phyloP scores from a whole-genome alignment of 257 asterid genomes.

The Solanum paucissectum region DNA sequence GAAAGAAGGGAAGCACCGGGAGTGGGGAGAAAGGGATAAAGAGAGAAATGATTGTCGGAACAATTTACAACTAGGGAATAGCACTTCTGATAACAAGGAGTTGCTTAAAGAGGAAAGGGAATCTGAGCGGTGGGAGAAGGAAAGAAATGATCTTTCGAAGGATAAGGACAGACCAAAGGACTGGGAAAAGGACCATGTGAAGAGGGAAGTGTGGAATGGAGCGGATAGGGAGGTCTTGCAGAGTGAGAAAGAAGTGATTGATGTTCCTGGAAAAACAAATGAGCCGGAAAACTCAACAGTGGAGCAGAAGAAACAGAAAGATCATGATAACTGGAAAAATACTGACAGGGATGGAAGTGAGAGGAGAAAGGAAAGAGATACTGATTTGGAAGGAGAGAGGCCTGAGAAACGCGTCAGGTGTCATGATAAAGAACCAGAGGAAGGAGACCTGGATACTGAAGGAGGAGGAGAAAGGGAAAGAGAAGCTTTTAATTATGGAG shows the following conservation, averaged over 20 bases:
- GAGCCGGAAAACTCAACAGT: slow-evolving; percentile 37
- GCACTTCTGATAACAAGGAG: slow-evolving; percentile 57
- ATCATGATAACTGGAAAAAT: slow-evolving; percentile 53
- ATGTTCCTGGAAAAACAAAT: slow-evolving; percentile 43
- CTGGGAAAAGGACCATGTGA: slow-evolving; percentile 57
- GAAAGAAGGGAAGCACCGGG: slow-evolving; percentile 87
- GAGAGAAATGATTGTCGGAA: slow-evolving; percentile 67
- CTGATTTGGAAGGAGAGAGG: slow-evolving; percentile 68
- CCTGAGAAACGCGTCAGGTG: slow-evolving; percentile 53
- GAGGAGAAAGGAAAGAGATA: slow-evolving; percentile 75
- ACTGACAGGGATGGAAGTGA: slow-evolving; percentile 58
- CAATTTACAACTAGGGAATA: slow-evolving; percentile 41
- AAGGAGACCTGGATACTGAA: slow-evolving; percentile 52
- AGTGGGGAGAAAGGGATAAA: slow-evolving; percentile 88
- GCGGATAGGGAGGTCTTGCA: slow-evolving; percentile 52
- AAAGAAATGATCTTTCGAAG: slow-evolving; percentile 51
- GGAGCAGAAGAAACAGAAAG: slow-evolving; percentile 63
- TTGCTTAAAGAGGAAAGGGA: slow-evolving; percentile 63
- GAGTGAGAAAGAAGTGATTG: slow-evolving; percentile 48
- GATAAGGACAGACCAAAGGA: slow-evolving; percentile 66
- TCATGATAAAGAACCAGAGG: slow-evolving; percentile 75
- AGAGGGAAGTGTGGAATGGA: slow-evolving; percentile 65
- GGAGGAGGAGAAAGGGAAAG: slow-evolving; percentile 59
- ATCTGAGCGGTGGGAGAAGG: slow-evolving; percentile 67
- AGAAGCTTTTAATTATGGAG: slow-evolving; percentile 57